phyloP scores from a whole-genome alignment of 306 rosid genomes.

The Castanea crenata region DNA sequence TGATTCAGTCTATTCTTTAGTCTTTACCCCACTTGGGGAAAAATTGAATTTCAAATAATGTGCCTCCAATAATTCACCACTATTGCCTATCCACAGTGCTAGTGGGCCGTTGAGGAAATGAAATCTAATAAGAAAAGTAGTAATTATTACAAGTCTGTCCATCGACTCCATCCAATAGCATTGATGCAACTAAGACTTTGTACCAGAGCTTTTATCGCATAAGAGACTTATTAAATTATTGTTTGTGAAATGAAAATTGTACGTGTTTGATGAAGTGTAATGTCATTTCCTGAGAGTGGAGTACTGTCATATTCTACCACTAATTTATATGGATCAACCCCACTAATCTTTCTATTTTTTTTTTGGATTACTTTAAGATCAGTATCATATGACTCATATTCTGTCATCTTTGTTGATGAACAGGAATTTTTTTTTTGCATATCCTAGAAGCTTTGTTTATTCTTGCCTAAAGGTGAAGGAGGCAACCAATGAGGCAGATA shows the following conservation, averaged over 20 bases:
- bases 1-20: not conserved
- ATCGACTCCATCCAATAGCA: not conserved
- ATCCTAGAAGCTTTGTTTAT: not conserved
- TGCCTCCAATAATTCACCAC: not conserved
- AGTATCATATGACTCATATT: not conserved
- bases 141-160: not conserved
- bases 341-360: no score
- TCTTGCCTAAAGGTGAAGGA: not conserved
- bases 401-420: not conserved
- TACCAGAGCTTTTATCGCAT: not conserved
- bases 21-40: not conserved
- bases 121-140: not conserved
- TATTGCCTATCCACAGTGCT: not conserved
- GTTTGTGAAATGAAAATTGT: not conserved
- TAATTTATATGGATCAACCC: not conserved
- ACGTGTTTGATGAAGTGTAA: not conserved
- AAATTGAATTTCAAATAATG: conserved; percentile 10
- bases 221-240: not conserved
- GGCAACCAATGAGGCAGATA: not conserved
- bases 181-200: not conserved
- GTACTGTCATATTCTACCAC: not conserved
- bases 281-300: not conserved
- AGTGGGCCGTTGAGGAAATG: conserved; percentile 4
- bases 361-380: not conserved
- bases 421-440: not conserved